Evolutionary conservation across 305 asterid genomes (phyloP).

Genomic region (Lippia alba): DNA sequence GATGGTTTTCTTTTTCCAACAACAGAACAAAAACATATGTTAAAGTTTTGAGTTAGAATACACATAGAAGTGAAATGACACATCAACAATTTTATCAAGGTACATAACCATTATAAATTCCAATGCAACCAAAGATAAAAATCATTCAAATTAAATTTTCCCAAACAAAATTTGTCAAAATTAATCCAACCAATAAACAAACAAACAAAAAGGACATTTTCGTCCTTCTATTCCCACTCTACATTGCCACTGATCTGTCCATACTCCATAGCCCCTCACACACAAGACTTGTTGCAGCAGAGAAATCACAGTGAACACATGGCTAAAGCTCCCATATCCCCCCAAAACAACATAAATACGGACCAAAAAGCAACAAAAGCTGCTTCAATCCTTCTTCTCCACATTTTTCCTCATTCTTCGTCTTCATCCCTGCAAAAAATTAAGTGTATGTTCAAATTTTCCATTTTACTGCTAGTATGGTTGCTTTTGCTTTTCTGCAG

Average conservation of each 20-base stretch:
- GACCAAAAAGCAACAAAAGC: constrained; percentile 33
- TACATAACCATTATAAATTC: too few species aligned
- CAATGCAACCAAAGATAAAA: too few species aligned
- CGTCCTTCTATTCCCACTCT: neutral
- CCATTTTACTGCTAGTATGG: constrained; percentile 19
- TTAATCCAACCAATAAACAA: too few species aligned
- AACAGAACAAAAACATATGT: too few species aligned
- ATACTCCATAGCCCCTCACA: constrained; percentile 16
- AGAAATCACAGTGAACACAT: constrained; percentile 54
- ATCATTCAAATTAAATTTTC: too few species aligned
- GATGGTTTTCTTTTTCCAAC: too few species aligned
- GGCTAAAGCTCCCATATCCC: constrained; percentile 44
- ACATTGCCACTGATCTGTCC: neutral
- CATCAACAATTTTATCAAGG: too few species aligned
- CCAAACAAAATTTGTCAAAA: too few species aligned
- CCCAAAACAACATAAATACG: constrained; percentile 24
- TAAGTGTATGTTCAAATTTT: constrained; percentile 1
- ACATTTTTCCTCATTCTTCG: constrained; percentile 9
- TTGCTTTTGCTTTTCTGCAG: neutral
- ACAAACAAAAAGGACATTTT: constrained; percentile 14
- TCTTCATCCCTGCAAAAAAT: constrained; percentile 24
- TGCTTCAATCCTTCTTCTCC: constrained; percentile 16
- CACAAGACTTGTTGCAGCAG: constrained; percentile 30
- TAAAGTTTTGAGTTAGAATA: too few species aligned
- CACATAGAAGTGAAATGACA: too few species aligned